Conservation (phyloP, 345 rosid species). For the Excoecaria agallocha region DNA sequence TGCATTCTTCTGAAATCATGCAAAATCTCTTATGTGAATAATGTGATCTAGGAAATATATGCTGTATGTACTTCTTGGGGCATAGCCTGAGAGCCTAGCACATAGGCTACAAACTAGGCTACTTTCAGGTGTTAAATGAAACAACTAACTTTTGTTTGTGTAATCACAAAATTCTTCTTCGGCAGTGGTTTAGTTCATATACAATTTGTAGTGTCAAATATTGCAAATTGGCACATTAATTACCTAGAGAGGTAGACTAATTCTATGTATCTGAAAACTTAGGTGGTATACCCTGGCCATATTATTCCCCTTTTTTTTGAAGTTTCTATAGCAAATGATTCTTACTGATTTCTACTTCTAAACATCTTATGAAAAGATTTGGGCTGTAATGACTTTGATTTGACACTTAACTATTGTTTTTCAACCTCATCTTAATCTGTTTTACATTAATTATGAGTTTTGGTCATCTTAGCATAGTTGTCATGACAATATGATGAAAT, state of each 20-base stretch:
- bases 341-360: neutral
- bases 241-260: neutral
- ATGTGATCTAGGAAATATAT: neutral
- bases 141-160: neutral
- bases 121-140: neutral
- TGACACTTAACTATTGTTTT: neutral
- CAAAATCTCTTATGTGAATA: neutral
- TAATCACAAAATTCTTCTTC: neutral
- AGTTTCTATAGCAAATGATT: neutral
- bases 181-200: neutral
- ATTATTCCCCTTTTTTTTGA: neutral
- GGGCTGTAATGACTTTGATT: neutral
- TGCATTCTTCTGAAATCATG: neutral
- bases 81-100: neutral
- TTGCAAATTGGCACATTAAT: neutral
- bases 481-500: neutral
- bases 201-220: neutral
- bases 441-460: neutral
- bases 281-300: neutral
- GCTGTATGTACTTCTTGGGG: neutral
- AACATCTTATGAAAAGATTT: neutral
- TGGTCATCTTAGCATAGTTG: neutral
- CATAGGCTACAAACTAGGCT: neutral
- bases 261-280: neutral
- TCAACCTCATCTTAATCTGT: slow-evolving; percentile 1